A percentile compares a stretch with the other conserved stretches of the same genome.
phyloP scores from a whole-genome alignment of 306 rosid species.

The Rubus parviflorus region DNA sequence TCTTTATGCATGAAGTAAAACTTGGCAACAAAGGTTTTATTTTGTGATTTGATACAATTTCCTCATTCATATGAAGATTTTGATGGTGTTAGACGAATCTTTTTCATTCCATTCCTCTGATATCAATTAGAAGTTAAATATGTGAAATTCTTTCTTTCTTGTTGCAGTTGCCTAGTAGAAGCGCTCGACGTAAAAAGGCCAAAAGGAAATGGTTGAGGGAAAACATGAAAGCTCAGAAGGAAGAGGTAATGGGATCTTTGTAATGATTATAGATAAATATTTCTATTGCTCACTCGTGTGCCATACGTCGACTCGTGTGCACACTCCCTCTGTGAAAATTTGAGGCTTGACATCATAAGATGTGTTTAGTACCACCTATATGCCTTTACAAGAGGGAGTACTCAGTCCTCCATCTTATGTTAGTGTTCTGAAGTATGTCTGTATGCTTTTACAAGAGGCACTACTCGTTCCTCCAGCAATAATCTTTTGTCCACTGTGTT shows the following conservation, averaged over 20 bases:
- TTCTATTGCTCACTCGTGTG: background rate
- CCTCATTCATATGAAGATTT: background rate
- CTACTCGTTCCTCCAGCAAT: background rate
- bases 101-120: background rate
- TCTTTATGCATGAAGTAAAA: background rate
- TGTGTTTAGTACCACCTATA: background rate
- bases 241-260: slow-evolving; percentile 51
- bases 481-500: slow-evolving; percentile 20
- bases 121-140: background rate
- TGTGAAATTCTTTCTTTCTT: slow-evolving; percentile 13
- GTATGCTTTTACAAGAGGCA: background rate
- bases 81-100: background rate
- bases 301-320: background rate
- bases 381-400: background rate
- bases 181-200: slow-evolving; percentile 85
- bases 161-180: slow-evolving; percentile 72
- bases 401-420: background rate
- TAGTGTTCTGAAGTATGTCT: background rate
- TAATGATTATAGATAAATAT: slow-evolving; percentile 14
- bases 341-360: background rate
- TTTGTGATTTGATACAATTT: background rate
- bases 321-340: background rate
- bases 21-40: background rate
- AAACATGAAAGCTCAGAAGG: slow-evolving; percentile 44
- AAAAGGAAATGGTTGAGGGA: slow-evolving; percentile 84